Base-by-base conservation (phyloP, 495 filamentous ascomycete species). In the Parathielavia appendiculata region DNA sequence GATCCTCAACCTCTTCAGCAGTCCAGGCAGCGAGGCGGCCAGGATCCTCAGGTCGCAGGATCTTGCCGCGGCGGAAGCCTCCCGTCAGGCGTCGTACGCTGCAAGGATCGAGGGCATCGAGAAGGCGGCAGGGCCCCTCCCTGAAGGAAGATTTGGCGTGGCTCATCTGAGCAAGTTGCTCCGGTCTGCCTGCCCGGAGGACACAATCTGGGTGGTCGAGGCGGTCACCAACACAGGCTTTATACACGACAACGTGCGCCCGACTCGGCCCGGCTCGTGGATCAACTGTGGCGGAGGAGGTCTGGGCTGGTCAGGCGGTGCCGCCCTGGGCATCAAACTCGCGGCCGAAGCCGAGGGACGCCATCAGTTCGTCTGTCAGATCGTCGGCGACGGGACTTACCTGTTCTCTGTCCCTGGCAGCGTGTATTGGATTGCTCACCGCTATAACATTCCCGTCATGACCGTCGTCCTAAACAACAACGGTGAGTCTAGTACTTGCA, bases 391-490 rank as follows among this genome's bases (percentile, higher is more conserved):
- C 55, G 92, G 92, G 12, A 93, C 92, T 0, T 97, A 82, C 70
- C 78, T 97, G 5, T 97, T 97, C 69, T 83, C 83, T 22, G 86
- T 97, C 0, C 92, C 92, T 0, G 89, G 89, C 0, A 88, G 84
- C 22, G 91, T 96, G 17, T 96, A 96, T 73, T 97, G 92, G 92
- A 92, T 97, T 56, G 75, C 85, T 3, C 79, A 84, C 62, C 82
- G 92, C 14, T 97, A 97, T 69, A 82, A 84, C 22, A 92, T 96
- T 51, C 92, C 92, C 0, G 79, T 96, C 16, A 72, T 97, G 57
- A 96, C 91, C 0, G 91, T 97, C 57, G 88, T 97, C 3, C 71
- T 97, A 54, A 97, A 96, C 70, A 97, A 97, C 70, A 88, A 93
- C 71, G 91, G 83, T 83, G 62, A 64, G 74, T 64, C 54, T 63